Evolutionary conservation across 2,329 filamentous ascomycete species (phyloP).

Genomic region (Cladophialophora exuberans): DNA sequence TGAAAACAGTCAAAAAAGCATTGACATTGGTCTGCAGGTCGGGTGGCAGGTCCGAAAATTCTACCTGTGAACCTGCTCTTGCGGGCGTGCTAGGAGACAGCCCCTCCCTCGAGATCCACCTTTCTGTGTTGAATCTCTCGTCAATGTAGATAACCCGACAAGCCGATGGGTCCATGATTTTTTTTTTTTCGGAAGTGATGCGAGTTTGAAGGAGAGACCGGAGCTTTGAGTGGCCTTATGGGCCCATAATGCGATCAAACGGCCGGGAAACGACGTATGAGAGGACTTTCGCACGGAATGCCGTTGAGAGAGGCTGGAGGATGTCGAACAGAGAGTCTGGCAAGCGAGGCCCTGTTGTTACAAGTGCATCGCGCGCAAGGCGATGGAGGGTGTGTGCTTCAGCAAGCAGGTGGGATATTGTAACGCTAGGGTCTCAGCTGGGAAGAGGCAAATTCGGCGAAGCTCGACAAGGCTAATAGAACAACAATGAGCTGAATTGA

Average conservation of each 20-base stretch:
- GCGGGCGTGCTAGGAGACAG: constrained; percentile 28
- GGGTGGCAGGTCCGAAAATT: constrained; percentile 45
- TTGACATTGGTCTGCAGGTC: constrained; percentile 54
- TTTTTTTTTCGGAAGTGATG: constrained; percentile 7
- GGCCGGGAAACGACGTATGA: constrained; percentile 15
- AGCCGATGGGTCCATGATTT: constrained; percentile 47
- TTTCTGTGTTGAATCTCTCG: constrained; percentile 47
- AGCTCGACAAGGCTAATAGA: constrained; percentile 2
- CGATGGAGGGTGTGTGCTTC: neutral
- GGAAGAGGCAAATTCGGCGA: neutral
- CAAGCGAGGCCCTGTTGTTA: constrained; percentile 1
- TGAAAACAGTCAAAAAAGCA: constrained; percentile 55
- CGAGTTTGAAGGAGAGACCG: constrained; percentile 13
- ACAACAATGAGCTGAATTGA: neutral
- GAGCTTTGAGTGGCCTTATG: constrained; percentile 15
- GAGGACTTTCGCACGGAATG: neutral
- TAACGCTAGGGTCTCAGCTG: neutral
- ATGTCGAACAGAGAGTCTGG: neutral
- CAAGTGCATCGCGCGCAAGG: constrained; percentile 20
- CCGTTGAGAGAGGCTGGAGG: constrained; percentile 11
- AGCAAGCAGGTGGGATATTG: neutral
- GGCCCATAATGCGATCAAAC: constrained; percentile 27
- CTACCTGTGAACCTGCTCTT: constrained; percentile 34
- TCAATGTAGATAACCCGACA: constrained; percentile 52
- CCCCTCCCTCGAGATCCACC: constrained; percentile 46